phyloP scores from a whole-genome alignment of 2,329 filamentous ascomycete species.

The Neonectria faginata region DNA sequence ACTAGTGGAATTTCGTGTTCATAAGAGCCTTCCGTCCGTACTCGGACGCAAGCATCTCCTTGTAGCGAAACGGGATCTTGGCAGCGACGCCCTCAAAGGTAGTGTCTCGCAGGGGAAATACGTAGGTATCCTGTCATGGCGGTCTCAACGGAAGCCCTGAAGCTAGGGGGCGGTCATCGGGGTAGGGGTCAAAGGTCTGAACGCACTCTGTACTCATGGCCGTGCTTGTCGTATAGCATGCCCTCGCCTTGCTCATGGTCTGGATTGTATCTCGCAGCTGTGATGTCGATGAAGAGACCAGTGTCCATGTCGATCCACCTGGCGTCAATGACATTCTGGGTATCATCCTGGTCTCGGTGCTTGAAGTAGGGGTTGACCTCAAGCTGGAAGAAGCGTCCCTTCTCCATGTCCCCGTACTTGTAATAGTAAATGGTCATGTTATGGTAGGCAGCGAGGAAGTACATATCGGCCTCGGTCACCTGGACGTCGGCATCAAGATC shows the following conservation, averaged over 20 bases:
- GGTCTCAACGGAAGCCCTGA: neutral
- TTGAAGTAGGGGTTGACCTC: conserved; percentile 60
- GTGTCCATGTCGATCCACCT: conserved; percentile 61
- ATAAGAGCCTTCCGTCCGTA: conserved; percentile 66
- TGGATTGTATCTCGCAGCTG: conserved; percentile 61
- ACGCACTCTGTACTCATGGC: conserved; percentile 61
- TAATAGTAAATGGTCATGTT: conserved; percentile 68
- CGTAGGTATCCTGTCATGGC: conserved; percentile 60
- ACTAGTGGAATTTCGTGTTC: conserved; percentile 65
- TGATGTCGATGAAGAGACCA: conserved; percentile 64
- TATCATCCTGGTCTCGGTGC: conserved; percentile 53
- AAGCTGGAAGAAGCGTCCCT: conserved; percentile 60
- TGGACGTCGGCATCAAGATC: conserved; percentile 83
- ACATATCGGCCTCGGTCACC: conserved; percentile 74
- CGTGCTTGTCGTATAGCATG: conserved; percentile 63
- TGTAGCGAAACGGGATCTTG: conserved; percentile 73
- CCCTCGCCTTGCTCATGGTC: conserved; percentile 57
- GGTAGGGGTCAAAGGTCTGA: neutral
- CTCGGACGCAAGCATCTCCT: conserved; percentile 68
- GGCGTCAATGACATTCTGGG: conserved; percentile 59
- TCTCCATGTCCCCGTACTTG: conserved; percentile 52
- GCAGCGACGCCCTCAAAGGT: conserved; percentile 74
- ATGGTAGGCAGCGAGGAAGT: conserved; percentile 72
- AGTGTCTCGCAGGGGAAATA: conserved; percentile 77
- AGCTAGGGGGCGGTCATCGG: neutral